Evolutionary conservation across 352 stramenopile genomes (phyloP), one percentile per base, ranked within the genome.

Genomic region (Sclerospora graminicola): DNA sequence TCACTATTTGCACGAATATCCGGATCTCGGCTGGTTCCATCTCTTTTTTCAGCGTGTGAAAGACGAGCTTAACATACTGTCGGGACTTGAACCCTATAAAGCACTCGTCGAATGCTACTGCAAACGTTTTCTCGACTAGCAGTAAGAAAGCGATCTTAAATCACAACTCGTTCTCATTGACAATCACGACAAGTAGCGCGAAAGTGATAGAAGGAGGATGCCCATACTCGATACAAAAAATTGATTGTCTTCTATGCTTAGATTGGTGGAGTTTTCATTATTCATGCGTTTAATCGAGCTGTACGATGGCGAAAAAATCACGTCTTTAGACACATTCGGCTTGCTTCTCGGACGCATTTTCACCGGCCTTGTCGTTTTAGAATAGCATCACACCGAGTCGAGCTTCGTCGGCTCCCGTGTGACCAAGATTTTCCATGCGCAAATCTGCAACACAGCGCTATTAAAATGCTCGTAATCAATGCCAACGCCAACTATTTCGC

Each of bases 401-500:
- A 77, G 48, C n/a, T 59, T 78, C 7, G 66, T 91, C 3, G 71
- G 85, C 1, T 87, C 76, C 6, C 69, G 61, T 8, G 69, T 91
- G 20, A 83, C 46, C 27, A 91, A 91, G 40, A 65, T 89, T 14
- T 89, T 89, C 37, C 40, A 84, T 21, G 67, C 74, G 11, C 76
- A 91, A 49, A 85, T 91, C 44, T 89, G 64, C 58, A 91, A 91
- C 62, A 89, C 79, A 2, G 72, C 74, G 9, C 47, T 91, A 29
- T 47, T 89, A 21, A n/a, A n/a, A 62, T 91, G 40, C 56, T 91
- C 5, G 66, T 75, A 28, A 81, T 91, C 57, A 91, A 89, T 46
- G 80, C 80, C 8, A 91, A 91, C 39, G 42, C 77, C 23, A 47
- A 69, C 47, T 87, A 85, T 42, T 88, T 91, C 41, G 49, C 54